These are phyloP conservation scores for Pythium dissimile DNA, from an alignment of 352 stramenopile genomes.

Conservation along the genomic window DNA sequence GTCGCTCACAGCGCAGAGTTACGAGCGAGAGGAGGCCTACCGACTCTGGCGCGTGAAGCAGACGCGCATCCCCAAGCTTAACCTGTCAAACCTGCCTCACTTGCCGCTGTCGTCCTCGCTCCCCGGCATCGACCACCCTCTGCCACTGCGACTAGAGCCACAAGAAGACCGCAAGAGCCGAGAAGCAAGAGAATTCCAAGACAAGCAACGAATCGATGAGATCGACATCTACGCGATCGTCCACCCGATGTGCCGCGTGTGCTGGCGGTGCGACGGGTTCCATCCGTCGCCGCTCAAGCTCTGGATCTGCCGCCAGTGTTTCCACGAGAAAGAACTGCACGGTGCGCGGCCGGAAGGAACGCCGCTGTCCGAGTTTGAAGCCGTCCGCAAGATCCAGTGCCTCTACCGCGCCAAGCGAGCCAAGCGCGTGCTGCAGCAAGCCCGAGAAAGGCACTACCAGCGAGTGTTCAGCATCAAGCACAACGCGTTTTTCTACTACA, in stretches of 20 bases:
- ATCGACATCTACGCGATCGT: constrained; percentile 66
- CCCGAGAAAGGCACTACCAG: constrained; percentile 62
- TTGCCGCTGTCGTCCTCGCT: constrained; percentile 43
- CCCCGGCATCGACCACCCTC: constrained; percentile 21
- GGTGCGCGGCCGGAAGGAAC: constrained; percentile 34
- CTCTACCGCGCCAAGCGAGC: constrained; percentile 54
- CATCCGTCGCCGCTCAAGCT: constrained; percentile 59
- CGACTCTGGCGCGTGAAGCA: constrained; percentile 46
- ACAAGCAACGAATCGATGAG: constrained; percentile 46
- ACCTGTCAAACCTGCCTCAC: constrained; percentile 36
- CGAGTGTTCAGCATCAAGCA: constrained; percentile 73
- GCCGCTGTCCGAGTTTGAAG: constrained; percentile 64
- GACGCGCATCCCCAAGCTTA: constrained; percentile 41
- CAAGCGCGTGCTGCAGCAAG: constrained; percentile 42
- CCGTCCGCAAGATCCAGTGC: constrained; percentile 71
- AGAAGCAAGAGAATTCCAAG: constrained; percentile 30
- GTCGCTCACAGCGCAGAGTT: constrained; percentile 43
- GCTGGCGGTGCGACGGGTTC: constrained; percentile 75
- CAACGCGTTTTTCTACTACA: constrained; percentile 79
- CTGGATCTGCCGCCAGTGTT: constrained; percentile 69
- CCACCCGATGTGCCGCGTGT: constrained; percentile 70
- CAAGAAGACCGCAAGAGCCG: constrained; percentile 34
- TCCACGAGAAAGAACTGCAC: constrained; percentile 69
- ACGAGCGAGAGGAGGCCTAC: constrained; percentile 47
- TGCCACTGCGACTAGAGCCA: constrained; percentile 50